These are phyloP conservation scores for Colletotrichum coccodes DNA, from an alignment of 2,329 filamentous ascomycete genomes.

Conservation along the genomic window DNA sequence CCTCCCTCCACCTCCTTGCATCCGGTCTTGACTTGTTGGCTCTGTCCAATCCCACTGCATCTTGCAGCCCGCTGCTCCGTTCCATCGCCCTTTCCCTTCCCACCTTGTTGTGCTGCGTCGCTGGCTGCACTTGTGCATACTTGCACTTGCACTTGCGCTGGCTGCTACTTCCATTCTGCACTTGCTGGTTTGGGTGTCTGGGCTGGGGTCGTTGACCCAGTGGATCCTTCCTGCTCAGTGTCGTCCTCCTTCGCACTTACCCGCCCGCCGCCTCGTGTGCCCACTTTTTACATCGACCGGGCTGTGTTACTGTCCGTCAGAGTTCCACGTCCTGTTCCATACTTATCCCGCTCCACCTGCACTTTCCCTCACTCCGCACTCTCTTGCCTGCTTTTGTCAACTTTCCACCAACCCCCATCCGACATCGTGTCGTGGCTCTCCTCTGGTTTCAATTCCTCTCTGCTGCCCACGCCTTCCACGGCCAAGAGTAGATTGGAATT, in stretches of 20 bases:
- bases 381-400: conserved; percentile 17
- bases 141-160: not conserved
- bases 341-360: conserved; percentile 35
- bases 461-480: not conserved
- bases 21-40: not conserved
- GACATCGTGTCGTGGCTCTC: conserved; percentile 25
- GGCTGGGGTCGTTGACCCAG: conserved; percentile 1
- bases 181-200: conserved; percentile 6
- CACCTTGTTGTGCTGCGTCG: not conserved
- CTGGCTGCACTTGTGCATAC: not conserved
- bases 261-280: conserved; percentile 20
- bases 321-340: conserved; percentile 25
- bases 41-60: conserved; percentile 18
- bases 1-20: conserved; percentile 29
- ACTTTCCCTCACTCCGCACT: conserved; percentile 29
- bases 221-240: conserved; percentile 2
- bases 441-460: conserved; percentile 24
- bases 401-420: conserved; percentile 26
- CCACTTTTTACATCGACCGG: conserved; percentile 29
- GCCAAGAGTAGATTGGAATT: conserved; percentile 20
- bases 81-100: conserved; percentile 6
- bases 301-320: conserved; percentile 31
- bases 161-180: not conserved
- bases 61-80: conserved; percentile 2
- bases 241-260: conserved; percentile 15